A percentile compares a stretch with the other conserved stretches of the same genome.
Conservation (phyloP, 257 asterid genomes). For the Solanum arcanum region DNA sequence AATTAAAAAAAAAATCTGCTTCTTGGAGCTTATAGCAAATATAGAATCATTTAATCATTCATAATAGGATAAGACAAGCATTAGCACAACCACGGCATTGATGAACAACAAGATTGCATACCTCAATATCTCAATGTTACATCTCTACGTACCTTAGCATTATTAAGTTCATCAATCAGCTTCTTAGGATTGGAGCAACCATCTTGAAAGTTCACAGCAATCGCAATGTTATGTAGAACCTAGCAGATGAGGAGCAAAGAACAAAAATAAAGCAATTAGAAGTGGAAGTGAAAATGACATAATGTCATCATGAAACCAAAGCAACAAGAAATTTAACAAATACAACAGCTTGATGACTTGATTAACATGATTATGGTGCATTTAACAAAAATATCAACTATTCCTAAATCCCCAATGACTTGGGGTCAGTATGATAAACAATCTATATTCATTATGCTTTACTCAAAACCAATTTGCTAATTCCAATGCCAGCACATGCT, state of each 20-base stretch:
- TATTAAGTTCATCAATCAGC: slow-evolving; percentile 58
- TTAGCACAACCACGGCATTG: background rate
- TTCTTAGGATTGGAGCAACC: slow-evolving; percentile 68
- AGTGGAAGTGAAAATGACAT: background rate
- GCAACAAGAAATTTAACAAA: background rate
- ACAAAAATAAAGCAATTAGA: background rate
- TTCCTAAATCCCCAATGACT: background rate
- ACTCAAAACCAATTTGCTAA: background rate
- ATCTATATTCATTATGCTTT: background rate
- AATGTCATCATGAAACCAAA: background rate
- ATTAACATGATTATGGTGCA: background rate
- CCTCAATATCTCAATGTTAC: background rate
- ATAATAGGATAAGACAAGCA: background rate
- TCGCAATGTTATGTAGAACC: slow-evolving; percentile 73
- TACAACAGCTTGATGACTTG: background rate
- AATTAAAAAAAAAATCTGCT: too few species aligned
- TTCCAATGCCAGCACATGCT: background rate
- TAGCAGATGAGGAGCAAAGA: slow-evolving; percentile 6
- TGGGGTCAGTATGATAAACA: background rate
- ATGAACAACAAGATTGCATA: background rate
- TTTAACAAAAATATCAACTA: background rate
- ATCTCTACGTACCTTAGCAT: slow-evolving; percentile 52
- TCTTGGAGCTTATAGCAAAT: background rate
- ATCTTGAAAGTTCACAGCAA: slow-evolving; percentile 60
- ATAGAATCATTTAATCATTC: background rate